Base-by-base conservation (phyloP, 2,329 filamentous ascomycete species). In the Scedosporium dehoogii region DNA sequence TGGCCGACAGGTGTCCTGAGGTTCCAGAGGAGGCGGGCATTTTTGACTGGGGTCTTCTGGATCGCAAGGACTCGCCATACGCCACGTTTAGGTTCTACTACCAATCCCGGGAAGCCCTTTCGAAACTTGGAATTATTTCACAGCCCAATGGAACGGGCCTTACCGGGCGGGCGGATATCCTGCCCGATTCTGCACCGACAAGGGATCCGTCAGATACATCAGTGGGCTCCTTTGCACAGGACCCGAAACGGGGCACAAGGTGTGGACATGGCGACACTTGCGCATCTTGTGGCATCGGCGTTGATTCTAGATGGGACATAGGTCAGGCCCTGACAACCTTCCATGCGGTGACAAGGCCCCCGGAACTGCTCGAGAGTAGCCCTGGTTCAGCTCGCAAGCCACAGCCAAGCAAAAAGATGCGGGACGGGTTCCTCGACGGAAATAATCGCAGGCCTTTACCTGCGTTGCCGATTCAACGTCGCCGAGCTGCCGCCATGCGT, bases 21-120 rank as follows among this genome's bases (percentile, higher is more conserved):
- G 74, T 74, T 18, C 80, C 81, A 3, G 74, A 83, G 66, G 75
- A 81, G 55, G 74, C 77, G 10, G 75, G 70, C 10, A 85, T 76
- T 69, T 85, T 81, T 66, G 75, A 82, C 65, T 86, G 79, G 71
- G 70, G 75, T 53, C 72, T 85, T 3, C 68, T 77, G 23, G 83
- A 85, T 62, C 70, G 80, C 0, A 80, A 75, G 61, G 78, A 84
- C 53, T 73, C 69, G 1, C 83, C 83, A 0, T 85, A 78, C 65
- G 78, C 77, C 4, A 77, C 76, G 0, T 85, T 85, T 64, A 75
- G 75, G 27, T 83, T 85, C 64, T 80, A 85, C 64, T 85, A 85
- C 65, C 77, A 82, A 33, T 81, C 79, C 6, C 79, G 76, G 77
- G 72, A 75, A 9, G 78, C 76, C 61, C 75, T 86, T 10, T 68